Evolutionary conservation across 768 basidiomycete species (phyloP).

Genomic region (Naganishia vaughanmartiniae): DNA sequence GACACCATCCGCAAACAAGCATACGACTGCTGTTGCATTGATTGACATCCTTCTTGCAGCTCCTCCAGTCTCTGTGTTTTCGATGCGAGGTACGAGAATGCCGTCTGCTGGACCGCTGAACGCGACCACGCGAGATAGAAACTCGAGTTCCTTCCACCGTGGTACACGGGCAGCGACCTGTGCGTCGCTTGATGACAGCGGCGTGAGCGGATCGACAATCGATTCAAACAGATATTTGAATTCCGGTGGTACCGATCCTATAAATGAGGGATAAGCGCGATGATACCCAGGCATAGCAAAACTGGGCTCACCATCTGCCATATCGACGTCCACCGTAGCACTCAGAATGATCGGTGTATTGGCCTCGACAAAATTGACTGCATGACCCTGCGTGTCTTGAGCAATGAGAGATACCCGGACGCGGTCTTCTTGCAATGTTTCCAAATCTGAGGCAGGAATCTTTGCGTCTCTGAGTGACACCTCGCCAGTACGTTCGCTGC

Average conservation of each 20-base stretch:
- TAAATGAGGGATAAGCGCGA: neutral
- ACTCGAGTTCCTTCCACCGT: conserved; percentile 12
- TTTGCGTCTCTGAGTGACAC: neutral
- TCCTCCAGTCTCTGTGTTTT: neutral
- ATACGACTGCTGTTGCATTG: neutral
- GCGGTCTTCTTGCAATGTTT: conserved; percentile 3
- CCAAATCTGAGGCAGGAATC: conserved; percentile 7
- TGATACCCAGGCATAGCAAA: neutral
- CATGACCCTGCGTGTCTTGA: neutral
- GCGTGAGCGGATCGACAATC: neutral
- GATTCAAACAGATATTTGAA: conserved; percentile 11
- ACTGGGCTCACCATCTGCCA: neutral
- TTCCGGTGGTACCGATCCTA: neutral
- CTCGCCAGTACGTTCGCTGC: conserved; percentile 13
- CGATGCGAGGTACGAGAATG: neutral
- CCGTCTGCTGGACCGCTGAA: conserved; percentile 9
- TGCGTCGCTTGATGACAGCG: neutral
- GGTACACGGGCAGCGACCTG: neutral
- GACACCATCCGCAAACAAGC: conserved; percentile 14
- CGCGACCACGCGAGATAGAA: conserved; percentile 12
- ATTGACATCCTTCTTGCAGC: neutral
- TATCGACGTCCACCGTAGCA: neutral
- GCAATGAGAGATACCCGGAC: neutral
- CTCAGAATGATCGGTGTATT: conserved; percentile 7
- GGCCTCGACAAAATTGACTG: neutral